phyloP scores from a whole-genome alignment of 495 filamentous ascomycete species.

The Niebla homalea region DNA sequence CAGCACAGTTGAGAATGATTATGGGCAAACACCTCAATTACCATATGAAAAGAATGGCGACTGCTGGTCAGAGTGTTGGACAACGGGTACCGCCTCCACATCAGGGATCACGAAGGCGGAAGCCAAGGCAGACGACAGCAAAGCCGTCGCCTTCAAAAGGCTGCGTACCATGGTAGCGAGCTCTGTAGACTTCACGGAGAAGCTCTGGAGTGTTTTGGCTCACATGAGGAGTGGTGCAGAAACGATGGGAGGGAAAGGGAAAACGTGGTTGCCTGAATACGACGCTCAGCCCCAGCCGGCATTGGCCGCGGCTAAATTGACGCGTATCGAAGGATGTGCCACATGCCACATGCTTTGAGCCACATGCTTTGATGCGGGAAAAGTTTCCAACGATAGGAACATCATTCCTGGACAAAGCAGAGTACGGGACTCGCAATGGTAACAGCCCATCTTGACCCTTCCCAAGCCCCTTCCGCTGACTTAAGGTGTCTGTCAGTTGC shows the following conservation, averaged over 20 bases:
- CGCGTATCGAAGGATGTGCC: not conserved
- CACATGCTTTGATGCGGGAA: too few relatives aligned
- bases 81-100: not conserved
- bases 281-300: not conserved
- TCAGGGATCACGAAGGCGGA: slow-evolving; percentile 15
- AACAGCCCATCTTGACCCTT: not conserved
- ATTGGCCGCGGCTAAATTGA: not conserved
- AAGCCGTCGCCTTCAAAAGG: slow-evolving; percentile 18
- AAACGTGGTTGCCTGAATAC: slow-evolving; percentile 14
- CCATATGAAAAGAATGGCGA: slow-evolving; percentile 10
- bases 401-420: not conserved
- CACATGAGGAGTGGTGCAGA: slow-evolving; percentile 12
- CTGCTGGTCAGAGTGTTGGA: not conserved
- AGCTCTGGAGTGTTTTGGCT: slow-evolving; percentile 8
- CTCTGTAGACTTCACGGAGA: slow-evolving; percentile 3
- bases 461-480: not conserved
- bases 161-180: slow-evolving; percentile 14
- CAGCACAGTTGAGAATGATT: slow-evolving; percentile 9
- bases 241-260: not conserved
- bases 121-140: slow-evolving; percentile 10
- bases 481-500: slow-evolving; percentile 44
- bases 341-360: not conserved
- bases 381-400: too few relatives aligned
- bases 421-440: not conserved
- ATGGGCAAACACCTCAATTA: not conserved